phyloP scores from a whole-genome alignment of 225 moss, liverwort and hornwort genomes.

The Pleurozium schreberi region DNA sequence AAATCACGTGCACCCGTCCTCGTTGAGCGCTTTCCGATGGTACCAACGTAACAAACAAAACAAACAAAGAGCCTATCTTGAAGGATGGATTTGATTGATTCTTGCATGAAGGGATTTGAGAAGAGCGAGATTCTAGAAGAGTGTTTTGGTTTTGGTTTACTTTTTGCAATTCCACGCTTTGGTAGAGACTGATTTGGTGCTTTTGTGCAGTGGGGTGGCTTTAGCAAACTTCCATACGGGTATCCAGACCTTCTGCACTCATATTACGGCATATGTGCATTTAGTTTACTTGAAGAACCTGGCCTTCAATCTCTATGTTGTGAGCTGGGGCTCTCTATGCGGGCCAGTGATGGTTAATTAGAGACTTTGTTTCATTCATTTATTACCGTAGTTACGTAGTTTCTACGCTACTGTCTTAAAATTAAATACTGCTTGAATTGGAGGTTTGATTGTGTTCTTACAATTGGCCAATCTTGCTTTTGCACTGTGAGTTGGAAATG shows the following conservation, averaged over 20 bases:
- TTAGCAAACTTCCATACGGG: constrained; percentile 55
- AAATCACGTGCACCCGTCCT: too few relatives aligned
- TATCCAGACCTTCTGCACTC: constrained; percentile 83
- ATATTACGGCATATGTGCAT: constrained; percentile 78
- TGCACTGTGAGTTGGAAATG: too few relatives aligned
- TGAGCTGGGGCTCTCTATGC: constrained; percentile 71
- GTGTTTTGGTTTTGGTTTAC: neutral
- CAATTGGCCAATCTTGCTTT: neutral
- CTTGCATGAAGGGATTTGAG: neutral
- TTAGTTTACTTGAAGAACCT: constrained; percentile 71
- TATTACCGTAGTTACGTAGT: neutral
- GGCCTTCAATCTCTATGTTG: constrained; percentile 56
- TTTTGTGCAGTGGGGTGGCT: constrained; percentile 75
- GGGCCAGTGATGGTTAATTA: constrained; percentile 31
- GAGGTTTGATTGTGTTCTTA: neutral
- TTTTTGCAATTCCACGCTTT: neutral
- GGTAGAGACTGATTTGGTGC: neutral
- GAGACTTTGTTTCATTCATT: neutral
- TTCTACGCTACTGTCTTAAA: neutral
- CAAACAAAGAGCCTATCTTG: too few relatives aligned
- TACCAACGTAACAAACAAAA: too few relatives aligned
- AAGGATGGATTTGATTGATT: too few relatives aligned
- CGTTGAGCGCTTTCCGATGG: too few relatives aligned
- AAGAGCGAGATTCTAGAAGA: neutral
- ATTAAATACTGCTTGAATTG: neutral